Evolutionary conservation across 1,139 yeast species (phyloP).

Genomic region (Tardiomyces digboiensis): DNA sequence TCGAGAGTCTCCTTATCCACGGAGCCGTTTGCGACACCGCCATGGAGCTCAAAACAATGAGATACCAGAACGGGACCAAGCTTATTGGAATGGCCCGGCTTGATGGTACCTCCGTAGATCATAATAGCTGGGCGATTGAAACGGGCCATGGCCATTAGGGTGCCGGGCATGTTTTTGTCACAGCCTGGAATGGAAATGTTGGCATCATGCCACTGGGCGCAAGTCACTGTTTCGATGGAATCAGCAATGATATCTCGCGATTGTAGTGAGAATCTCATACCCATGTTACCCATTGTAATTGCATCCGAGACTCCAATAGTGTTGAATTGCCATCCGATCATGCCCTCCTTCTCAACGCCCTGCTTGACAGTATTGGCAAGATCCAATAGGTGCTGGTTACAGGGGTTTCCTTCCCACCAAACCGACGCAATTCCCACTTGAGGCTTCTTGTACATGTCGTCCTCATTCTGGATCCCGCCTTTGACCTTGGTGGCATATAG

Average conservation of each 20-base stretch:
- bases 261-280: slow-evolving; percentile 91
- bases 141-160: slow-evolving; percentile 27
- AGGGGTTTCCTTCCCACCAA: slow-evolving; percentile 98
- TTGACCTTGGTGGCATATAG: slow-evolving; percentile 82
- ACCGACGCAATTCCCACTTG: slow-evolving; percentile 94
- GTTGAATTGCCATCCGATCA: slow-evolving; percentile 92
- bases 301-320: slow-evolving; percentile 95
- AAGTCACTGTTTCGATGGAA: slow-evolving; percentile 84
- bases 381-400: slow-evolving; percentile 89
- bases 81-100: slow-evolving; percentile 21
- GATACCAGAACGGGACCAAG: slow-evolving; percentile 20
- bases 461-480: slow-evolving; percentile 31
- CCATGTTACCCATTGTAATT: slow-evolving; percentile 90
- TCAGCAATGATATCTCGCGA: slow-evolving; percentile 93
- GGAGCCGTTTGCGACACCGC: slow-evolving; percentile 12
- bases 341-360: slow-evolving; percentile 73
- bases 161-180: slow-evolving; percentile 29
- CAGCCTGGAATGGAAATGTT: slow-evolving; percentile 36
- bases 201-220: slow-evolving; percentile 94
- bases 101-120: slow-evolving; percentile 30
- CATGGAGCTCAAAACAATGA: slow-evolving; percentile 16
- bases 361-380: slow-evolving; percentile 66
- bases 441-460: slow-evolving; percentile 54
- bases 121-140: slow-evolving; percentile 26
- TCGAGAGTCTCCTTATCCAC: slow-evolving; percentile 12